A percentile compares a stretch with the other conserved stretches of the same genome.
These are phyloP conservation scores for Talaromyces trachyspermus DNA, from an alignment of 495 filamentous ascomycete species.

Conservation along the genomic window DNA sequence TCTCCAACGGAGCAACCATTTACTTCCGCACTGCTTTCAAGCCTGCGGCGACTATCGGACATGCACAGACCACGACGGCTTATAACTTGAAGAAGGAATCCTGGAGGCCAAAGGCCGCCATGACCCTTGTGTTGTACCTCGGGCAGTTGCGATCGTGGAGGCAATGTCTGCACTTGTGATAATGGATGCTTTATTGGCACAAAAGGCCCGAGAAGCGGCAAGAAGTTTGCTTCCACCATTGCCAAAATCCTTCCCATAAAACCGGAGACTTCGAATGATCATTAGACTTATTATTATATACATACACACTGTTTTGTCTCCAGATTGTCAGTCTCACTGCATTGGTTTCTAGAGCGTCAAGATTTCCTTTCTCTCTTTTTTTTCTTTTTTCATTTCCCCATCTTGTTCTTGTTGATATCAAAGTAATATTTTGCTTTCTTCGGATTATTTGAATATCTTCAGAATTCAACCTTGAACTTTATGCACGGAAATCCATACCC, in stretches of 20 bases:
- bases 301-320: too few species aligned
- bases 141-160: conserved; percentile 94
- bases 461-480: too few species aligned
- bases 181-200: conserved; percentile 85
- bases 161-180: conserved; percentile 88
- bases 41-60: conserved; percentile 89
- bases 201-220: conserved; percentile 59
- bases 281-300: too few species aligned
- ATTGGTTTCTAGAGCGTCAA: too few species aligned
- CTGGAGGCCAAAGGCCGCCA: conserved; percentile 93
- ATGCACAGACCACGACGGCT: conserved; percentile 77
- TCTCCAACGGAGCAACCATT: conserved; percentile 88
- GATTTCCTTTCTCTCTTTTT: not conserved
- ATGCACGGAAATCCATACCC: too few species aligned
- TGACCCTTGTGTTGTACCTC: conserved; percentile 90
- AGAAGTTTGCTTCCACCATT: conserved; percentile 35
- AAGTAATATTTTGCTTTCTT: not conserved
- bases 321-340: too few species aligned
- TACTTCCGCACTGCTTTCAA: conserved; percentile 98
- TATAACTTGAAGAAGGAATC: conserved; percentile 70
- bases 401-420: not conserved
- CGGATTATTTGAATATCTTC: too few species aligned
- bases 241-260: conserved; percentile 29
- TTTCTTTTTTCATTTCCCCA: not conserved
- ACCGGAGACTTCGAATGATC: conserved; percentile 10